Evolutionary conservation across 2,329 filamentous ascomycete species (phyloP).

Genomic region (Talaromyces sp.): DNA sequence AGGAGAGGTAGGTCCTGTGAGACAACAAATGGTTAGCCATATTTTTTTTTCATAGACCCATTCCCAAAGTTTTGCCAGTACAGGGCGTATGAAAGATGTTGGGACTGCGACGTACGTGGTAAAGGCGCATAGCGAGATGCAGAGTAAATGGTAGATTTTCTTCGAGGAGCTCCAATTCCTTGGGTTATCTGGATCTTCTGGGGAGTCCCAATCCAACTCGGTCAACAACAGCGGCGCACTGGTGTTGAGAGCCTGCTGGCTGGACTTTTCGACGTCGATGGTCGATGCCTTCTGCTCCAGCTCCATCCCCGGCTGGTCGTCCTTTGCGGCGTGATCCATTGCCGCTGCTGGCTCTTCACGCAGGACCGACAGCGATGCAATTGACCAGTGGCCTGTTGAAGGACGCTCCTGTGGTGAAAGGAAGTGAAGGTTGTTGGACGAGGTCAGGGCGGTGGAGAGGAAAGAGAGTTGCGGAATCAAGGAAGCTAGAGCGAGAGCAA

Average conservation of each 20-base stretch:
- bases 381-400: neutral
- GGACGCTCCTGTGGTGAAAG: neutral
- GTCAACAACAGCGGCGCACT: neutral
- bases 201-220: neutral
- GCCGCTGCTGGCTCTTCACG: neutral
- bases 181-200: neutral
- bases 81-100: neutral
- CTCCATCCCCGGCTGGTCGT: neutral
- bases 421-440: neutral
- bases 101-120: neutral
- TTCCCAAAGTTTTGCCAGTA: neutral
- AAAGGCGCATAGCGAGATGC: neutral
- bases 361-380: neutral
- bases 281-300: neutral
- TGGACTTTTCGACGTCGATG: neutral
- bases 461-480: neutral
- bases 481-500: neutral
- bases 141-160: neutral
- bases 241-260: neutral
- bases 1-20: neutral
- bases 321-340: neutral
- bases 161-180: neutral
- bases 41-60: rapidly evolving
- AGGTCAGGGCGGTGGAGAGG: neutral
- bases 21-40: neutral